Evolutionary conservation across 129 eudicot genomes (phyloP), one percentile per base, ranked within the genome.

Genomic region (Scalesia atractyloides): DNA sequence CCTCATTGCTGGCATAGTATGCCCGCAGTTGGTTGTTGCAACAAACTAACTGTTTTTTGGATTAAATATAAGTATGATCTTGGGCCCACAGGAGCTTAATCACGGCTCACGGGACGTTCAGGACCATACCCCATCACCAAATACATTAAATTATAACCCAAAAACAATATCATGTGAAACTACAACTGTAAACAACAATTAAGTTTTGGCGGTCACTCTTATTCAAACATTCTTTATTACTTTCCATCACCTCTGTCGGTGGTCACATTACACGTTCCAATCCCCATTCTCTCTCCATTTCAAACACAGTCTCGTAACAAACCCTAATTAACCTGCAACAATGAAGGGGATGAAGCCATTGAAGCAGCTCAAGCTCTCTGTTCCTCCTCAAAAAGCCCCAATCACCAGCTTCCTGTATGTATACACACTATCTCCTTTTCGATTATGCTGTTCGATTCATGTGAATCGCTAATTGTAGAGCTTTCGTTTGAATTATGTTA

Each of bases 281-380:
- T 79, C 72, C 50, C 41, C 60, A 63, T 41, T 34, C 75, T 82
- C 74, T 63, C 72, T 22, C 66, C 52, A 18, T 68, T 70, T 66
- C 82, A 78, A 82, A 34, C 56, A 49, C 52, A 22, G 37, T 18
- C 66, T 39, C 9, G 18, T 17, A 22, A 71, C 53, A 70, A 76
- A 41, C 77, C 62, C 79, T 70, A 78, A 73, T 50, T 26, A 13
- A 79, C 36, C 10, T 9, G 48, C 54, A 66, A 24, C 56, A 41
- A 84, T 94, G 98, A 94, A 87, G 82, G 82, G 80, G 4, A 90
- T 84, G 86, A 90, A 86, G 83, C 90, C 97, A 77, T 24, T 93
- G 54, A 88, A 90, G 86, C 96, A 85, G 79, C 90, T 94, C 79
- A 94, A 94, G 96, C 97, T 94, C 80, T 80, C 92, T 3, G 96